Percentiles rank a stretch among this genome's conserved stretches.
Conservation (phyloP, 495 filamentous ascomycete genomes). For the Penicillium pulvis region DNA sequence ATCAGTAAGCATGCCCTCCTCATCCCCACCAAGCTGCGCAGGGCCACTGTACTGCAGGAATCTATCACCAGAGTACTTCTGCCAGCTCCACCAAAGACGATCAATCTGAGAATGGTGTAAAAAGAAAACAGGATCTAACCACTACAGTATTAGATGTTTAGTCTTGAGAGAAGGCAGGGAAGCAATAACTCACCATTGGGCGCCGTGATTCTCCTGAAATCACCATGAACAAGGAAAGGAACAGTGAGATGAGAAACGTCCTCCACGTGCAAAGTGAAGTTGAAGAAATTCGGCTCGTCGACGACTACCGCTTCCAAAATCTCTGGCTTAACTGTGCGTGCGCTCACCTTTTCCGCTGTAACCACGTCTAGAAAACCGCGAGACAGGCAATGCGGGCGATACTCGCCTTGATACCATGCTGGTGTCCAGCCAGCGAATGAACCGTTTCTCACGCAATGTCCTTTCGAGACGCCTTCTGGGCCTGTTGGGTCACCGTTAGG, state of each 20-base stretch:
- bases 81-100: conserved; percentile 1
- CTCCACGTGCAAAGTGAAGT: background rate
- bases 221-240: background rate
- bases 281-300: background rate
- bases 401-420: background rate
- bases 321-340: background rate
- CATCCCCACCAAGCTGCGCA: background rate
- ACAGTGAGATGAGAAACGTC: background rate
- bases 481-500: background rate
- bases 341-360: background rate
- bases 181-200: background rate
- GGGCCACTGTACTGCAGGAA: background rate
- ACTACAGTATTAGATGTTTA: too few relatives aligned
- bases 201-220: background rate
- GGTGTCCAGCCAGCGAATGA: background rate
- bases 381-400: background rate
- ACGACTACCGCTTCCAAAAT: background rate
- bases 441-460: background rate
- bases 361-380: background rate
- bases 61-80: background rate
- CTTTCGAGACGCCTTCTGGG: background rate
- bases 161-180: too few relatives aligned
- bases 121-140: background rate
- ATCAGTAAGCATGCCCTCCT: background rate
- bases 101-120: background rate